Conservation (phyloP, 257 asterid species). For the Solanum pinnatisectum region DNA sequence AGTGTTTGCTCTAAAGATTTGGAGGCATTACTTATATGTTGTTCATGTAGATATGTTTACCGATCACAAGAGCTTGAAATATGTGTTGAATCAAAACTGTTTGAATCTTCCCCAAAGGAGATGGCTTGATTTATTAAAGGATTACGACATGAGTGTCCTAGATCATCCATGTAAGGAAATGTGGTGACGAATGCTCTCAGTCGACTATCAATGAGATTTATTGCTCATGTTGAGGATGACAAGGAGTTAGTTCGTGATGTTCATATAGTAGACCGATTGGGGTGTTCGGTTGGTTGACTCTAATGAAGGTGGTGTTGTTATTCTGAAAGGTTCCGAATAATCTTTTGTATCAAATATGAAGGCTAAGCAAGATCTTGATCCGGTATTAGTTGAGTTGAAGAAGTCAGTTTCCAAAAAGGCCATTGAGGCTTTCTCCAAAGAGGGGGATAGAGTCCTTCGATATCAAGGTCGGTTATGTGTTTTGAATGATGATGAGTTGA, state of each 20-base stretch:
- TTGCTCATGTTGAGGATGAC: no score
- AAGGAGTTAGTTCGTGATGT: no score
- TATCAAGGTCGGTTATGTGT: background rate
- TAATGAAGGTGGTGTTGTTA: background rate
- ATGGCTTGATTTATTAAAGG: background rate
- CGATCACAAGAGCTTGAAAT: background rate
- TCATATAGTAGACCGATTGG: no score
- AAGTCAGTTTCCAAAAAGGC: background rate
- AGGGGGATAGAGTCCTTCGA: background rate
- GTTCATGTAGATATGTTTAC: background rate
- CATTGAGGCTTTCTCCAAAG: background rate
- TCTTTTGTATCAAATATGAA: background rate
- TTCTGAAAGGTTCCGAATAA: no score
- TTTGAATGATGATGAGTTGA: background rate
- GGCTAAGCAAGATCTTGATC: background rate
- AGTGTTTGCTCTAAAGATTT: background rate
- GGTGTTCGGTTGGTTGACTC: background rate
- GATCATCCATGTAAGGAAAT: background rate
- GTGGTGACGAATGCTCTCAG: background rate
- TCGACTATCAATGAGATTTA: no score
- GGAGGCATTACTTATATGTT: background rate
- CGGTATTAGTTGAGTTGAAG: background rate
- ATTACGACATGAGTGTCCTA: background rate
- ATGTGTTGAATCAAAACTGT: background rate
- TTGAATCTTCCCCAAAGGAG: no score